Evolutionary conservation across 305 asterid genomes (phyloP), one percentile per base, ranked within the genome.

Genomic region (Plantago lanceolata): DNA sequence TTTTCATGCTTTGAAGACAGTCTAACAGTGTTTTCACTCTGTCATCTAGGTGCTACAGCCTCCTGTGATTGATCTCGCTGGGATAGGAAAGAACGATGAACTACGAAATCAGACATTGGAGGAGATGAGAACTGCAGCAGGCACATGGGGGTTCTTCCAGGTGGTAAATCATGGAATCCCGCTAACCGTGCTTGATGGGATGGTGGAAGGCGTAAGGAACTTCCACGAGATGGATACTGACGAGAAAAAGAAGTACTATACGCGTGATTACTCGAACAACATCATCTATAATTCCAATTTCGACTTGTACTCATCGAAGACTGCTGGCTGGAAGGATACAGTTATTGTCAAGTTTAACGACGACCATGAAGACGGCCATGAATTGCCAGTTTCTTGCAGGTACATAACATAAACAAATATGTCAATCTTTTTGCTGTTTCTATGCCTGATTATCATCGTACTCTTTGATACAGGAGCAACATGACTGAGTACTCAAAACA

Each of bases 131-230:
- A 2, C 13, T 8, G 44, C 44, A 37, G 44, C 44, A 7, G 44
- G 11, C 1, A 37, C 44, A 37, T 37, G 44, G 44, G 44, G 44
- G 8, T 37, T 49, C 12, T 49, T 49, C 20, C 54, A 49, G 24
- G 54, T 49, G n/a, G 54, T 49, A 12, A 49, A 49, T 49, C 54
- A 49, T 18, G 54, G 54, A 19, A 49, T 49, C 20, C 54, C 54
- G 8, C 20, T 17, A 49, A 8, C 8, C 16, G 54, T 49, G 54
- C 54, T 49, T 16, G 54, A 49, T 49, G 54, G 54, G 20, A 49
- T 49, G 54, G 16, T 49, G 17, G 54, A 49, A 49, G 20, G 20
- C 21, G 54, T 18, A 2, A 19, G 54, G 2, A n/a, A 18, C 19
- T 49, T 49, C 54, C 19, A 49, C 24, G 54, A 49, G 54, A 18